Conservation (phyloP, 176 grass and related monocot genomes). For the Luzula sylvatica region DNA sequence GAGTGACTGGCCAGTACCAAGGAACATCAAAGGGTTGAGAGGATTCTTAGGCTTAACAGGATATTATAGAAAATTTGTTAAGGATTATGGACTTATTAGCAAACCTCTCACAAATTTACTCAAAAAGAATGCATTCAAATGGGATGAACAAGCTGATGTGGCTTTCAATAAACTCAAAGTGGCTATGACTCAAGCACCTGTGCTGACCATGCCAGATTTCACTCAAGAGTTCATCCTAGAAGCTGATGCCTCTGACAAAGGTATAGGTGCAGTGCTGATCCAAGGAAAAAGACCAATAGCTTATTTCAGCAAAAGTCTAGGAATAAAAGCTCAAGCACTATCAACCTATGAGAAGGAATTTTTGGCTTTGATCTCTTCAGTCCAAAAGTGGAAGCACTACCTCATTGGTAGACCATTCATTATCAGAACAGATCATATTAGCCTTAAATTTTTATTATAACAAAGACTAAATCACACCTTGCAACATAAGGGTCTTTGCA, state of each 20-base stretch:
- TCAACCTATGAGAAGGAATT: conserved; percentile 11
- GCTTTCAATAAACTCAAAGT: neutral
- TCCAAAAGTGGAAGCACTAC: conserved; percentile 8
- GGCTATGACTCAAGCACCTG: neutral
- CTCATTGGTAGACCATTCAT: neutral
- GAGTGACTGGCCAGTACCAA: neutral
- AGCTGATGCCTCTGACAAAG: neutral
- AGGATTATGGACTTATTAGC: neutral
- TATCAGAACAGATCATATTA: neutral
- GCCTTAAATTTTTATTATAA: neutral
- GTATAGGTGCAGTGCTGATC: neutral
- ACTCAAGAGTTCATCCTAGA: neutral
- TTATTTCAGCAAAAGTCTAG: neutral
- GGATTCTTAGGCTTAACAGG: neutral
- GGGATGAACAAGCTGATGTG: neutral
- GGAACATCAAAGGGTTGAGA: neutral
- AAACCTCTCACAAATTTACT: neutral
- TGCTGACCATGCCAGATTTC: conserved; percentile 1
- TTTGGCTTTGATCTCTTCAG: neutral
- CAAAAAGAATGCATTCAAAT: neutral
- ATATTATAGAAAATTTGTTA: neutral
- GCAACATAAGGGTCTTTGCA: neutral
- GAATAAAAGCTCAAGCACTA: neutral
- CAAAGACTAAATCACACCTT: neutral
- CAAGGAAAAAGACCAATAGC: neutral